A percentile compares a stretch with the other conserved stretches of the same genome.
These are phyloP conservation scores for Nadsonia starkeyi-henricii DNA, from an alignment of 1,139 yeast species.

Conservation along the genomic window DNA sequence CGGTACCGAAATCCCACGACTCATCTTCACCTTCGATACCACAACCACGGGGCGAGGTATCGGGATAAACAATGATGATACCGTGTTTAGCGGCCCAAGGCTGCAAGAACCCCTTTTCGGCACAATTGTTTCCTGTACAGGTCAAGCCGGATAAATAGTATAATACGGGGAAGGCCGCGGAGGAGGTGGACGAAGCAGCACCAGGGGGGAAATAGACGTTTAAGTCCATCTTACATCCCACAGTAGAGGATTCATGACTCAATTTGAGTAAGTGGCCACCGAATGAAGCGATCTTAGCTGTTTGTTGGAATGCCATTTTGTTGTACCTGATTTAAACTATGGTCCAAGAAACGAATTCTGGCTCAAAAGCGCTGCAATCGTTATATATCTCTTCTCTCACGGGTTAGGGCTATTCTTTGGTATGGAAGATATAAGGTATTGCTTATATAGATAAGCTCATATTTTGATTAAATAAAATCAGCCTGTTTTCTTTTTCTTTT, in stretches of 20 bases:
- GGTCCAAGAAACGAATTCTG: too few relatives aligned
- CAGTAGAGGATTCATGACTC: conserved; percentile 50
- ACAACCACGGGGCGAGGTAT: conserved; percentile 96
- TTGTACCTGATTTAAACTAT: too few relatives aligned
- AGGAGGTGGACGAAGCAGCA: conserved; percentile 11
- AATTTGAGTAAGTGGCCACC: conserved; percentile 70
- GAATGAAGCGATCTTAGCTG: conserved; percentile 48
- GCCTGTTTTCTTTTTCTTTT: too few relatives aligned
- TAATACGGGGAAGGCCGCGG: conserved; percentile 46
- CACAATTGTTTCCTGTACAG: conserved; percentile 85
- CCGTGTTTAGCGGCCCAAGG: conserved; percentile 70
- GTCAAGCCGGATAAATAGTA: conserved; percentile 81
- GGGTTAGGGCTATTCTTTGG: too few relatives aligned
- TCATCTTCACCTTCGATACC: conserved; percentile 69
- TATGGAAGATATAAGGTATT: too few relatives aligned
- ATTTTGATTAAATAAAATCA: too few relatives aligned
- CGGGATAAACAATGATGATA: conserved; percentile 84
- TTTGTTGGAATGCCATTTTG: conserved; percentile 31
- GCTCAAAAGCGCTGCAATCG: too few relatives aligned
- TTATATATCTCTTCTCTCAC: too few relatives aligned
- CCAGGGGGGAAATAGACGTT: conserved; percentile 68
- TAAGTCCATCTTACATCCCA: conserved; percentile 67
- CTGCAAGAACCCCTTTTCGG: conserved; percentile 88
- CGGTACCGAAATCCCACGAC: conserved; percentile 80
- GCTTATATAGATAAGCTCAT: too few relatives aligned